A percentile compares a stretch with the other conserved stretches of the same genome.
These are phyloP conservation scores for Aristolochia californica DNA, from an alignment of 164 flowering plant genomes.

Conservation along the genomic window DNA sequence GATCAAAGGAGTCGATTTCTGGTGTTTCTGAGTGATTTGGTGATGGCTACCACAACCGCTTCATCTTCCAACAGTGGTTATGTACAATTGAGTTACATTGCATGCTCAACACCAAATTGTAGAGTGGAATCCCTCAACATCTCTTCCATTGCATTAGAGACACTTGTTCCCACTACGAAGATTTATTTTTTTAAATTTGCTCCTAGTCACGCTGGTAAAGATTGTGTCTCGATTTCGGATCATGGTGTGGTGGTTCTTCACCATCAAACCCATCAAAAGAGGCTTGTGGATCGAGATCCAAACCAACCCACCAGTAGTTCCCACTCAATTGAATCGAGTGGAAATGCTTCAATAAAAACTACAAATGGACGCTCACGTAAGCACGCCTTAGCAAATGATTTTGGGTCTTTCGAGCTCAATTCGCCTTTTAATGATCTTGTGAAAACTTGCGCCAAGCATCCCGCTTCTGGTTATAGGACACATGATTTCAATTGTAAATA, in stretches of 20 bases:
- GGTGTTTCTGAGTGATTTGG: background rate
- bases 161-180: slow-evolving; percentile 17
- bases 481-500: slow-evolving; percentile 11
- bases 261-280: no score
- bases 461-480: background rate
- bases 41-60: slow-evolving; percentile 13
- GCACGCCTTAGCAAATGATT: slow-evolving; percentile 4
- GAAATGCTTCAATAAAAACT: slow-evolving; percentile 2
- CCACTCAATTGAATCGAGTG: background rate
- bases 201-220: no score
- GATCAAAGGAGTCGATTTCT: background rate
- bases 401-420: background rate
- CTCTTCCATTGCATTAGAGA: slow-evolving; percentile 19
- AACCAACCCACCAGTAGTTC: slow-evolving; percentile 8
- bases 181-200: background rate
- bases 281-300: no score
- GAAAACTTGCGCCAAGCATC: background rate
- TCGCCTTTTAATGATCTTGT: background rate
- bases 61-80: slow-evolving; percentile 1
- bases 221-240: background rate
- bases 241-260: no score
- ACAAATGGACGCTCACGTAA: slow-evolving; percentile 11
- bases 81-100: slow-evolving; percentile 10
- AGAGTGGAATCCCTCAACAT: slow-evolving; percentile 5
- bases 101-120: slow-evolving; percentile 7